Evolutionary conservation across 805 yeast genomes (phyloP).

Genomic region (Wickerhamomyces tratensis): DNA sequence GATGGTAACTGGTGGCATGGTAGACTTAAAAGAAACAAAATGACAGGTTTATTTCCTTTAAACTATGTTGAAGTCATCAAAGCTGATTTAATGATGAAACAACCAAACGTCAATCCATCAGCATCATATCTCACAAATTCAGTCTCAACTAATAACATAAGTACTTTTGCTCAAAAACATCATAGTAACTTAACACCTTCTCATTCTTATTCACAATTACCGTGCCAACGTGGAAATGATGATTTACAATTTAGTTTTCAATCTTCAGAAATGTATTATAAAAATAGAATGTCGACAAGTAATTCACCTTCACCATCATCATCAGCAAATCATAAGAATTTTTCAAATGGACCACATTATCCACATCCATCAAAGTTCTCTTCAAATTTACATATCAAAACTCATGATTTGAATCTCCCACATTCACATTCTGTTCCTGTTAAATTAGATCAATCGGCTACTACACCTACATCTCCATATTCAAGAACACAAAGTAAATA

Average conservation of each 20-base stretch:
- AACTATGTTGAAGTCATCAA: constrained; percentile 66
- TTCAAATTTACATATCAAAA: neutral
- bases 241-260: constrained; percentile 19
- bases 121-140: neutral
- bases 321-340: neutral
- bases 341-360: too few relatives aligned
- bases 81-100: constrained; percentile 11
- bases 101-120: neutral
- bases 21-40: constrained; percentile 62
- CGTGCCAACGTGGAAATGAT: constrained; percentile 7
- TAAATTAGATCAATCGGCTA: constrained; percentile 3
- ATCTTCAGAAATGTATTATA: constrained; percentile 14
- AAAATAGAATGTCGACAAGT: neutral
- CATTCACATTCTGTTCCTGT: constrained; percentile 16
- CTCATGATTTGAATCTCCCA: constrained; percentile 5
- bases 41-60: constrained; percentile 79
- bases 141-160: neutral
- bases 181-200: neutral
- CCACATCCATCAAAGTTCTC: neutral
- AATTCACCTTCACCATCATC: neutral
- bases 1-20: constrained; percentile 96
- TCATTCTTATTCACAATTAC: neutral
- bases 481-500: neutral
- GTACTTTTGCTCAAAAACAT: too few relatives aligned
- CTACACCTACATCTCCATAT: neutral